Conservation (phyloP, 2,329 filamentous ascomycete species). For the Pyricularia sp. region DNA sequence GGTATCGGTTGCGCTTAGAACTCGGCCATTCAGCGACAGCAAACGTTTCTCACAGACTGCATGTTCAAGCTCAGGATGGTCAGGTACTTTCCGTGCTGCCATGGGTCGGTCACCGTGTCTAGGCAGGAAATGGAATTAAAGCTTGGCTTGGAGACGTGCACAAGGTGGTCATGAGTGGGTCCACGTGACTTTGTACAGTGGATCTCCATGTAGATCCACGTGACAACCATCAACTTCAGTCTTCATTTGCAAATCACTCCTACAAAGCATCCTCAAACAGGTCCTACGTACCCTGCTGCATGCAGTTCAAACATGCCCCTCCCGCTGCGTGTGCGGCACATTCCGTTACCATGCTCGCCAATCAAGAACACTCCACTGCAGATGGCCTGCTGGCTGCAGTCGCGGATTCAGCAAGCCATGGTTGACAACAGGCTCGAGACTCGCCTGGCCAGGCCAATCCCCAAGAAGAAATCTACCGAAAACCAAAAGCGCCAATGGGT, state of each 20-base stretch:
- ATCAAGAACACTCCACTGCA: not conserved
- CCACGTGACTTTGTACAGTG: too few species aligned
- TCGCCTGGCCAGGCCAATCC: not conserved
- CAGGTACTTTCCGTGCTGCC: too few species aligned
- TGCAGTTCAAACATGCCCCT: not conserved
- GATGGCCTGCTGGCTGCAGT: slow-evolving; percentile 1
- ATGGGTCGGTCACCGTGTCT: too few species aligned
- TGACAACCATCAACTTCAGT: too few species aligned
- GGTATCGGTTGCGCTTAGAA: too few species aligned
- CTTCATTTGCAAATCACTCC: not conserved
- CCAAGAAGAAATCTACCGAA: not conserved
- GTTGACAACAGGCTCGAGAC: not conserved
- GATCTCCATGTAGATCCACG: too few species aligned
- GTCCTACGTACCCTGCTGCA: not conserved
- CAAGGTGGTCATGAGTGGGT: too few species aligned
- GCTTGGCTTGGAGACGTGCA: too few species aligned
- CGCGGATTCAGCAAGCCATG: not conserved
- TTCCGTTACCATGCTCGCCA: not conserved
- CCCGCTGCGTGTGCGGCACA: not conserved
- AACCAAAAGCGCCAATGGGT: not conserved
- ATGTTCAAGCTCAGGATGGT: too few species aligned
- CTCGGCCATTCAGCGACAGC: too few species aligned
- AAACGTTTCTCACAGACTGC: too few species aligned
- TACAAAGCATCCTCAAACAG: not conserved
- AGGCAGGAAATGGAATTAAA: too few species aligned